Base-by-base conservation (phyloP, 23 red algal species). In the Gracilaria gracilis region DNA sequence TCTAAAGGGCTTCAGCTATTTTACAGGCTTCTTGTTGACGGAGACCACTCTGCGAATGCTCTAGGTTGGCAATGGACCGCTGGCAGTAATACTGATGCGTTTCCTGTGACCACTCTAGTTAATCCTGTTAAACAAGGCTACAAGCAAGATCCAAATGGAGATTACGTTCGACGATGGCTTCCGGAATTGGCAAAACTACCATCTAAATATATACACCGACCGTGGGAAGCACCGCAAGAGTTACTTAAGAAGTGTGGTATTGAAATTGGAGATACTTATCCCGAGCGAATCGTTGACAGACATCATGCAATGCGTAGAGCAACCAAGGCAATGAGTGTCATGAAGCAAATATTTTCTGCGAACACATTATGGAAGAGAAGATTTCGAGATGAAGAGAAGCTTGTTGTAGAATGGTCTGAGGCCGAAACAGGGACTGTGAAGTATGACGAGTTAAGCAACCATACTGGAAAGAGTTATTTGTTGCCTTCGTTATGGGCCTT, bases 51-150 rank as follows among this genome's bases (percentile, higher is more conserved):
- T 11, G 57, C 93, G 50, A 99, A 99, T 87, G 88, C 85, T 31
- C 55, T 98, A 23, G 96, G 96, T 54, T 98, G 96, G 96, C 96
- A 98, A 74, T 98, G 96, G 96, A 98, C 96, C 21, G 79, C 96
- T 0, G 96, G 96, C 40, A 95, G 92, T 88, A 91, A 98, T 55
- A 98, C 92, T 13, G 92, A 98, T 86, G 82, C 96, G 37, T 95
- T 95, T 82, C 92, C 96, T 29, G 81, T 98, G 46, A 90, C 80
- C 37, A 82, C 38, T 32, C 81, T 98, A 46, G 92, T 98, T 15
- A 98, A 95, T 81, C 96, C 96, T 16, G 72, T 95, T 15, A 89
- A 65, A 46, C 42, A 53, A 25, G 88, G 62, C 12, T 49, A 66
- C 47, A 75, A 46, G 9, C 90, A 91, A 46, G 95, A 90, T 40